phyloP scores from a whole-genome alignment of 306 rosid species.

The Purshia tridentata region DNA sequence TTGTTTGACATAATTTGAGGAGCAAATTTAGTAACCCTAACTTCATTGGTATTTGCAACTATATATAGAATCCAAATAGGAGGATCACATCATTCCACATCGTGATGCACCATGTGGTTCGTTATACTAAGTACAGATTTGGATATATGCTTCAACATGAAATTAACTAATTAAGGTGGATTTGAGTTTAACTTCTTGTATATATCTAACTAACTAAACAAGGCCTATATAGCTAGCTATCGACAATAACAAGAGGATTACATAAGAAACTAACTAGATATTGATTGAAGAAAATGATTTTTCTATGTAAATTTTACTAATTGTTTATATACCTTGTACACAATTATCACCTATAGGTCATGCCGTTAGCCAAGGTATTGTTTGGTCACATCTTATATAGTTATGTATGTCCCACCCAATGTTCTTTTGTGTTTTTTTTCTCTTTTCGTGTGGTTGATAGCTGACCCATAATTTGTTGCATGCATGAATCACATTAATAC shows the following conservation, averaged over 20 bases:
- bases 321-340: background rate
- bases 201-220: too few species aligned
- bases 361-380: background rate
- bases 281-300: too few species aligned
- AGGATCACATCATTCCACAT: background rate
- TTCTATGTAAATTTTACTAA: too few species aligned
- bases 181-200: too few species aligned
- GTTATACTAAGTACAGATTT: background rate
- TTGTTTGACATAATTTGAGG: too few species aligned
- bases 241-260: background rate
- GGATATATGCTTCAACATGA: background rate
- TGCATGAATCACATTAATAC: constrained; percentile 14
- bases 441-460: background rate
- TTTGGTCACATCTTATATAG: constrained; percentile 8
- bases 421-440: constrained; percentile 6
- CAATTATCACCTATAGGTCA: background rate
- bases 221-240: too few species aligned
- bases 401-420: constrained; percentile 10
- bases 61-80: too few species aligned
- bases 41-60: too few species aligned
- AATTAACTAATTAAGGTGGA: too few species aligned
- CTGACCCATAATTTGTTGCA: constrained; percentile 27
- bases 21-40: too few species aligned
- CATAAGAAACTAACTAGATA: too few species aligned
- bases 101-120: background rate